phyloP scores from a whole-genome alignment of 2,329 filamentous ascomycete species.

The Diaporthe ilicicola region DNA sequence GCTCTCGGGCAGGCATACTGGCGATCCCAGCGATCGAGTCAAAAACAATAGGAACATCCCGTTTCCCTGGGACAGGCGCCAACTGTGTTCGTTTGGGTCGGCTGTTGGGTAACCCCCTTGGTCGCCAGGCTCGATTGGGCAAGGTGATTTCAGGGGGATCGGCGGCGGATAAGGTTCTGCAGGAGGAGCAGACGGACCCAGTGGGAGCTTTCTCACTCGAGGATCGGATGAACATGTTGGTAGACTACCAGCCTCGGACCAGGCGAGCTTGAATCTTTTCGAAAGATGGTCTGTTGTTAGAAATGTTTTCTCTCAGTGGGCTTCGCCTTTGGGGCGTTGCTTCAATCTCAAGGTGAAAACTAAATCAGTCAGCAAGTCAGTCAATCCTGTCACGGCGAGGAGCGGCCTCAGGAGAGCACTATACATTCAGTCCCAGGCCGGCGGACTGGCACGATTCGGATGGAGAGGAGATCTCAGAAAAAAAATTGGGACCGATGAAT shows the following conservation, averaged over 20 bases:
- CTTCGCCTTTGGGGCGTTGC: neutral
- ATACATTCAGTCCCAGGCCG: neutral
- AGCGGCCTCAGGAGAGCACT: neutral
- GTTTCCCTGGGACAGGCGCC: neutral
- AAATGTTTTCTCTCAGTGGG: neutral
- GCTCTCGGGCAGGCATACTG: conserved; percentile 13
- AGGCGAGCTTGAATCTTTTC: neutral
- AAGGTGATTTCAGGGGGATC: conserved; percentile 20
- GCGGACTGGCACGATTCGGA: conserved; percentile 1
- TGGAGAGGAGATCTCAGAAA: conserved; percentile 9
- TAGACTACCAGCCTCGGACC: neutral
- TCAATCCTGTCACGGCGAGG: neutral
- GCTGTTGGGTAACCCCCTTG: conserved; percentile 14
- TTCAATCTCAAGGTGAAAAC: neutral
- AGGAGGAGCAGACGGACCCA: conserved; percentile 2
- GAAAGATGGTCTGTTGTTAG: neutral
- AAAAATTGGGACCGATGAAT: conserved; percentile 19
- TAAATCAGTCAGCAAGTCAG: neutral
- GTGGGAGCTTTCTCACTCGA: conserved; percentile 14
- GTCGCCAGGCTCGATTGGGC: conserved; percentile 9
- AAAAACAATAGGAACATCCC: conserved; percentile 9
- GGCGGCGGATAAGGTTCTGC: conserved; percentile 22
- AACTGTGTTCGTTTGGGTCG: neutral
- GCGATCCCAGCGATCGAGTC: conserved; percentile 22
- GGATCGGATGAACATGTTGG: conserved; percentile 15